phyloP scores from a whole-genome alignment of 2,329 filamentous ascomycete species.

The Bipolaris zeicola region DNA sequence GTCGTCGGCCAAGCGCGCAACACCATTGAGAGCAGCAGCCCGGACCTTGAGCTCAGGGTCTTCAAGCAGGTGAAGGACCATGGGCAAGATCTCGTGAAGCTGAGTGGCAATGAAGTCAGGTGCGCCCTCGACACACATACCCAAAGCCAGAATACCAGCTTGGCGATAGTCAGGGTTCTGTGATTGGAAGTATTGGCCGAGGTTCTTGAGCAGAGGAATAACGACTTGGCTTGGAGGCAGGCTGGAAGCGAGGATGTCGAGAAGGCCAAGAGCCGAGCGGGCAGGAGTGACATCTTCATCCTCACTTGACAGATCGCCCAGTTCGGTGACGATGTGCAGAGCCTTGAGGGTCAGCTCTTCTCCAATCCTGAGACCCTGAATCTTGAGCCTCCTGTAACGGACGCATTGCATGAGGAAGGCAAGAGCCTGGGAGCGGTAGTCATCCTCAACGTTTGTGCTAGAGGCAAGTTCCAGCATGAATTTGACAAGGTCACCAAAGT shows the following conservation, averaged over 20 bases:
- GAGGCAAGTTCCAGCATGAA: conserved; percentile 91
- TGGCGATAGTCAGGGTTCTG: conserved; percentile 79
- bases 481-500: conserved; percentile 86
- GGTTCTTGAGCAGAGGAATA: conserved; percentile 85
- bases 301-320: conserved; percentile 72
- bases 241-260: conserved; percentile 86
- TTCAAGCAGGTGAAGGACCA: conserved; percentile 80
- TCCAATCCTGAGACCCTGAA: conserved; percentile 87
- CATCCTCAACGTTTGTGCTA: conserved; percentile 78
- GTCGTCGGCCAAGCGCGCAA: conserved; percentile 90
- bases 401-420: conserved; percentile 93
- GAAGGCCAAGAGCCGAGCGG: conserved; percentile 80
- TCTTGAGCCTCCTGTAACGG: conserved; percentile 91
- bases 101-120: conserved; percentile 97
- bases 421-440: conserved; percentile 86
- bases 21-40: conserved; percentile 82
- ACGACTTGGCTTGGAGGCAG: conserved; percentile 93
- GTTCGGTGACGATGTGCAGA: conserved; percentile 87
- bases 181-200: conserved; percentile 79
- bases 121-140: conserved; percentile 93
- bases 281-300: conserved; percentile 88
- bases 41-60: conserved; percentile 85
- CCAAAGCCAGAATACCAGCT: conserved; percentile 88
- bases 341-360: conserved; percentile 85
- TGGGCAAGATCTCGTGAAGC: conserved; percentile 81